These are phyloP conservation scores for Lycium ferocissimum DNA, from an alignment of 257 asterid species.

Conservation along the genomic window DNA sequence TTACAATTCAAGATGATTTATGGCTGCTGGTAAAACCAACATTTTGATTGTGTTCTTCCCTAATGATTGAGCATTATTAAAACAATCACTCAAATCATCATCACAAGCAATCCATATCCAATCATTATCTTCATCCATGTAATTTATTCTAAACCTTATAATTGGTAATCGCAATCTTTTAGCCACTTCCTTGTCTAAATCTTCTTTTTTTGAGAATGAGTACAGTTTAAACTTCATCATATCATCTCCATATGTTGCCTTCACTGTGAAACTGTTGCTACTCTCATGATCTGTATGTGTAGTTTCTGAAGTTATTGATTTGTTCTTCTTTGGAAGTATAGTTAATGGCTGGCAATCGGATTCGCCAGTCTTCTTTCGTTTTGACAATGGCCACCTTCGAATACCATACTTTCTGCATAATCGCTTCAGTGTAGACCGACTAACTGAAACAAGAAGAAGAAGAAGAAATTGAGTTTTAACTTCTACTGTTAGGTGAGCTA, in stretches of 20 bases:
- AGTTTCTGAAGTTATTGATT: background rate
- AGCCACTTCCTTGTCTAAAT: constrained; percentile 22
- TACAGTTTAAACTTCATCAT: constrained; percentile 26
- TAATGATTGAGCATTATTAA: constrained; percentile 25
- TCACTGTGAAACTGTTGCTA: constrained; percentile 1
- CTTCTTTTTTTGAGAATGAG: constrained; percentile 5
- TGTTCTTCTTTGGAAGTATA: background rate
- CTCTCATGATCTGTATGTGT: background rate
- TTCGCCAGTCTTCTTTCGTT: background rate
- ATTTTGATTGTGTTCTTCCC: constrained; percentile 9
- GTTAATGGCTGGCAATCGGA: background rate
- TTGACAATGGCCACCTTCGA: constrained; percentile 80
- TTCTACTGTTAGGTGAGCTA: background rate
- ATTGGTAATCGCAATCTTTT: constrained; percentile 21
- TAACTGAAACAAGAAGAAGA: constrained; percentile 54
- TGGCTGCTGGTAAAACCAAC: constrained; percentile 11
- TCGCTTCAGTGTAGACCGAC: constrained; percentile 92
- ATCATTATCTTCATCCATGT: constrained; percentile 29
- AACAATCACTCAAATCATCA: constrained; percentile 25
- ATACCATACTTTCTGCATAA: constrained; percentile 93
- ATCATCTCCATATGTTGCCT: constrained; percentile 28
- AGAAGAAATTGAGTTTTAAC: background rate
- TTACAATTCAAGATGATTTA: background rate
- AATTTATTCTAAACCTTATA: constrained; percentile 14
- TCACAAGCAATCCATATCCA: constrained; percentile 29